phyloP scores from a whole-genome alignment of 805 yeast genomes.

The Yueomyces sinensis region DNA sequence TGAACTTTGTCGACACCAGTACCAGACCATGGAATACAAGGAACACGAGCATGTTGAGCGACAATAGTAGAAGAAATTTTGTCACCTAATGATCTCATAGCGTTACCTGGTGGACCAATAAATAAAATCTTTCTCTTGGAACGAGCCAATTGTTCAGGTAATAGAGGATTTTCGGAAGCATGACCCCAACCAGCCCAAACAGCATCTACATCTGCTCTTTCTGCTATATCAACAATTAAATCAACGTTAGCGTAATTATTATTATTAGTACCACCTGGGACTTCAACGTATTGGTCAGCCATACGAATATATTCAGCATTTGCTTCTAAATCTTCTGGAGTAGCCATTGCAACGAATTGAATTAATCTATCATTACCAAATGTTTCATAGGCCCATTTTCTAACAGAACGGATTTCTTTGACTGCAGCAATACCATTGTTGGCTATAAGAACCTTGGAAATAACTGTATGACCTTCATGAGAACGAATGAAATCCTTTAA shows the following conservation, averaged over 20 bases:
- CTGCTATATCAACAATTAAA: conserved; percentile 92
- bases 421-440: conserved; percentile 99
- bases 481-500: conserved; percentile 75
- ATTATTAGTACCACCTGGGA: conserved; percentile 98
- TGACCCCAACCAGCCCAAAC: conserved; percentile 99
- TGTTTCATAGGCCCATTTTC: conserved; percentile 99
- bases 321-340: conserved; percentile 96
- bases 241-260: conserved; percentile 98
- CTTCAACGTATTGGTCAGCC: conserved; percentile 98
- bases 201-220: conserved; percentile 91
- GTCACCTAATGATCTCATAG: conserved; percentile 99
- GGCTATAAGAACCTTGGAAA: conserved; percentile 79
- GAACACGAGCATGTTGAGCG: conserved; percentile 97
- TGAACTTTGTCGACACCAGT: conserved; percentile 83
- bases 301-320: conserved; percentile 96
- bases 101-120: conserved; percentile 98
- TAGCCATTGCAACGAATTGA: conserved; percentile 95
- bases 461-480: conserved; percentile 92
- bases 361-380: conserved; percentile 91
- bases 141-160: conserved; percentile 91
- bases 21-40: conserved; percentile 99
- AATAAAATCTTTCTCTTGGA: conserved; percentile 82
- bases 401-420: conserved; percentile 89
- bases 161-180: conserved; percentile 94
- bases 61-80: conserved; percentile 96